Percentiles rank a stretch among this genome's conserved stretches.
Conservation (phyloP, 2,329 filamentous ascomycete species). For the Endocalyx cinctus region DNA sequence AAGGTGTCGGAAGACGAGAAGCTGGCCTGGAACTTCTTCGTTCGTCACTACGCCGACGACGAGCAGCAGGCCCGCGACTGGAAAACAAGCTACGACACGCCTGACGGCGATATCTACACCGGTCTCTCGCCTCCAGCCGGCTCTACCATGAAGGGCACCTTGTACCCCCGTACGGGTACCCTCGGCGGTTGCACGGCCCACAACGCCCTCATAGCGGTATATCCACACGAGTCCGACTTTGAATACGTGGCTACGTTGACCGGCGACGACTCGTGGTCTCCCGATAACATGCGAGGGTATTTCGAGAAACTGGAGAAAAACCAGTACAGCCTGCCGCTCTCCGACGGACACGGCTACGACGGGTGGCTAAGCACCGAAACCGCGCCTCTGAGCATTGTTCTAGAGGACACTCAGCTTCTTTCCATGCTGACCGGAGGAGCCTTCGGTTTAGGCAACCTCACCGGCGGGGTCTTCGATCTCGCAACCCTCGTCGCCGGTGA, state of each 20-base stretch:
- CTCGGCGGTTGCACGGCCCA: slow-evolving; percentile 52
- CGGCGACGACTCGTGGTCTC: slow-evolving; percentile 50
- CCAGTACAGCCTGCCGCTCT: slow-evolving; percentile 41
- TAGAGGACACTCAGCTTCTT: slow-evolving; percentile 41
- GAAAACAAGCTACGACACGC: slow-evolving; percentile 46
- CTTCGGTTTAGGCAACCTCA: slow-evolving; percentile 9
- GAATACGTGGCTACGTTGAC: slow-evolving; percentile 49
- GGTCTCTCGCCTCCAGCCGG: slow-evolving; percentile 34
- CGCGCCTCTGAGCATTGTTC: slow-evolving; percentile 40
- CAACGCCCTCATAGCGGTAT: slow-evolving; percentile 55
- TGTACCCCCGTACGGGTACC: slow-evolving; percentile 43
- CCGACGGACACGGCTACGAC: slow-evolving; percentile 47
- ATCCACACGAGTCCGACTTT: slow-evolving; percentile 57
- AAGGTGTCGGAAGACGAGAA: slow-evolving; percentile 48
- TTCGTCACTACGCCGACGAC: slow-evolving; percentile 53
- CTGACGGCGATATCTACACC: slow-evolving; percentile 32
- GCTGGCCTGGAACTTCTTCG: slow-evolving; percentile 60
- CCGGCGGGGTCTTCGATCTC: slow-evolving; percentile 20
- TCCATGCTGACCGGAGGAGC: slow-evolving; percentile 25
- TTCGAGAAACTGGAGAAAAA: slow-evolving; percentile 50
- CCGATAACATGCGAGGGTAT: slow-evolving; percentile 54
- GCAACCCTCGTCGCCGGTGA: slow-evolving; percentile 1
- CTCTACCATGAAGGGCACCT: slow-evolving; percentile 36
- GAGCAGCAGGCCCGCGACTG: slow-evolving; percentile 42
- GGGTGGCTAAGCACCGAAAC: slow-evolving; percentile 48